Evolutionary conservation across 345 rosid genomes (phyloP).

Genomic region (Brassica rapa): DNA sequence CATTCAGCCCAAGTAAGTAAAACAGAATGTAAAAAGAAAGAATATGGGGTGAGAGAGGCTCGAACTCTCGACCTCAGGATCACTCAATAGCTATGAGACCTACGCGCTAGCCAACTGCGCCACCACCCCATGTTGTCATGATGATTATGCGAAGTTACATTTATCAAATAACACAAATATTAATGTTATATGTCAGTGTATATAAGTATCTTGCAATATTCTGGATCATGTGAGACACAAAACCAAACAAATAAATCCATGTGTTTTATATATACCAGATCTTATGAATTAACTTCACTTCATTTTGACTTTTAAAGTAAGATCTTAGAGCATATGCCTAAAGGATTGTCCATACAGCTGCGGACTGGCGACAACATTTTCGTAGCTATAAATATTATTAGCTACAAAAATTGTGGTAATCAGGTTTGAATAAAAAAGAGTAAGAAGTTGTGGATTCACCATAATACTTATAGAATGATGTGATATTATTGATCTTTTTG

Average conservation of each 20-base stretch:
- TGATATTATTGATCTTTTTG: neutral
- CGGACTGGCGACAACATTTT: neutral
- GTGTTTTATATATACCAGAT: neutral
- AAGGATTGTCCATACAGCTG: neutral
- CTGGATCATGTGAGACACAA: neutral
- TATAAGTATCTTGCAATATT: neutral
- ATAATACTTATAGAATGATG: neutral
- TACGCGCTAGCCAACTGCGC: conserved; percentile 99
- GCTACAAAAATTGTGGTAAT: neutral
- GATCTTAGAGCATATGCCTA: neutral
- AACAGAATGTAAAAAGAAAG: neutral
- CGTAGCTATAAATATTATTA: neutral
- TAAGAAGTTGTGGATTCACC: neutral
- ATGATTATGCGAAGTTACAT: too few species aligned
- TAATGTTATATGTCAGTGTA: neutral
- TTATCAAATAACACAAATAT: neutral
- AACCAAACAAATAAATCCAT: neutral
- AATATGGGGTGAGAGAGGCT: conserved; percentile 86
- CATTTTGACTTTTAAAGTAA: neutral
- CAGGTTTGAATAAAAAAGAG: neutral
- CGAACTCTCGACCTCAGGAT: conserved; percentile 99
- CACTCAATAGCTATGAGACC: conserved; percentile 87
- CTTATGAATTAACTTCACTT: neutral
- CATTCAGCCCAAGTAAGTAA: neutral
- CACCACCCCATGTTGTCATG: conserved; percentile 40